Conservation (phyloP, 108 stramenopile species). For the Seminavis robusta region DNA sequence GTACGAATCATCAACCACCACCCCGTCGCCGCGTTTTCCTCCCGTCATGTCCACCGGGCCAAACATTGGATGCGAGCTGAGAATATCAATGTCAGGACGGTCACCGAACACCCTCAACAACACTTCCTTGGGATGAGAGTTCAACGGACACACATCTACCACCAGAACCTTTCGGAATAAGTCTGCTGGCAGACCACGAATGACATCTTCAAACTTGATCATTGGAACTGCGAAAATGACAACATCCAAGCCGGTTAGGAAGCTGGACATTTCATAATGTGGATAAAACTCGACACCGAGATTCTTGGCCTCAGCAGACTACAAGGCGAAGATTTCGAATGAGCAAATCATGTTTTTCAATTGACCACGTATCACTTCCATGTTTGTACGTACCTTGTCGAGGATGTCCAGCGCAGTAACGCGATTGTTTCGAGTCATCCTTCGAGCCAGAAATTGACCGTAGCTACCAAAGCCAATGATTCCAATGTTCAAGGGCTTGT, state of each 20-base stretch:
- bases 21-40: too few species aligned
- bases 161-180: slow-evolving; percentile 67
- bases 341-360: too few species aligned
- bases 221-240: slow-evolving; percentile 75
- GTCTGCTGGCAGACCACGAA: slow-evolving; percentile 53
- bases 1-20: slow-evolving; percentile 19
- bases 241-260: slow-evolving; percentile 70
- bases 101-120: slow-evolving; percentile 62
- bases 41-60: slow-evolving; percentile 36
- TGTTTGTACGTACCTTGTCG: slow-evolving; percentile 36
- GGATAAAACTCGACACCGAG: slow-evolving; percentile 70
- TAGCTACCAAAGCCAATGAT: slow-evolving; percentile 93
- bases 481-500: slow-evolving; percentile 81
- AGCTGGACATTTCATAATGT: slow-evolving; percentile 59
- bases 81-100: slow-evolving; percentile 75
- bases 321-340: background rate
- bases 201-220: slow-evolving; percentile 72
- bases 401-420: slow-evolving; percentile 70
- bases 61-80: slow-evolving; percentile 95
- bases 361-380: background rate
- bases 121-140: slow-evolving; percentile 58
- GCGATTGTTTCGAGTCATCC: slow-evolving; percentile 52
- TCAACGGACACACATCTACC: slow-evolving; percentile 78
- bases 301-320: slow-evolving; percentile 71
- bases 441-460: slow-evolving; percentile 86